phyloP scores from a whole-genome alignment of 345 rosid genomes.

The Eutrema heterophyllum region DNA sequence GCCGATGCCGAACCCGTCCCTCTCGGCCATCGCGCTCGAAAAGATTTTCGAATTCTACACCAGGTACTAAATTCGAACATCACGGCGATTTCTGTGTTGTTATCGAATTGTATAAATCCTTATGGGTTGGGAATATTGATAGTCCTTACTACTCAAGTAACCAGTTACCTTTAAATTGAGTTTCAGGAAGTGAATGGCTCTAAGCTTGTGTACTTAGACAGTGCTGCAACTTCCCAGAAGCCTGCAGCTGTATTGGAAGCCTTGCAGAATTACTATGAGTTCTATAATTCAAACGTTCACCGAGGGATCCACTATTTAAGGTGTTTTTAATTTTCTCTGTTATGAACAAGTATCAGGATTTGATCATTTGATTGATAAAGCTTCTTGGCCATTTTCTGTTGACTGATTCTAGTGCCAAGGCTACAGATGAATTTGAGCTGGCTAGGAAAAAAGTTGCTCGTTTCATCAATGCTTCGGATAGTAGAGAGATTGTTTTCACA shows the following conservation, averaged over 20 bases:
- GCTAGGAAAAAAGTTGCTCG: conserved; percentile 86
- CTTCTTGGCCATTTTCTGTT: background rate
- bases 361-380: background rate
- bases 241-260: conserved; percentile 69
- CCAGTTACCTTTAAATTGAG: background rate
- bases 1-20: conserved; percentile 43
- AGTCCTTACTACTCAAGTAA: background rate
- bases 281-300: conserved; percentile 85
- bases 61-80: conserved; percentile 35
- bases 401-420: conserved; percentile 58
- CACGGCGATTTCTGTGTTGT: background rate
- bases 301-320: conserved; percentile 84
- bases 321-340: conserved; percentile 22
- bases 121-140: background rate
- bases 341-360: background rate
- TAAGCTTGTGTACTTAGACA: conserved; percentile 85
- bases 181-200: conserved; percentile 75
- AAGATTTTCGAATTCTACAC: conserved; percentile 81
- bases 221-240: conserved; percentile 97
- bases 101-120: background rate
- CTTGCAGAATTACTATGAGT: conserved; percentile 62
- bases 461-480: conserved; percentile 71
- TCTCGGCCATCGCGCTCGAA: conserved; percentile 71
- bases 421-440: conserved; percentile 84
- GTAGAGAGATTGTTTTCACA: conserved; percentile 78